Base-by-base conservation (phyloP, 2,329 filamentous ascomycete genomes). In the Aspergillus versicolor region DNA sequence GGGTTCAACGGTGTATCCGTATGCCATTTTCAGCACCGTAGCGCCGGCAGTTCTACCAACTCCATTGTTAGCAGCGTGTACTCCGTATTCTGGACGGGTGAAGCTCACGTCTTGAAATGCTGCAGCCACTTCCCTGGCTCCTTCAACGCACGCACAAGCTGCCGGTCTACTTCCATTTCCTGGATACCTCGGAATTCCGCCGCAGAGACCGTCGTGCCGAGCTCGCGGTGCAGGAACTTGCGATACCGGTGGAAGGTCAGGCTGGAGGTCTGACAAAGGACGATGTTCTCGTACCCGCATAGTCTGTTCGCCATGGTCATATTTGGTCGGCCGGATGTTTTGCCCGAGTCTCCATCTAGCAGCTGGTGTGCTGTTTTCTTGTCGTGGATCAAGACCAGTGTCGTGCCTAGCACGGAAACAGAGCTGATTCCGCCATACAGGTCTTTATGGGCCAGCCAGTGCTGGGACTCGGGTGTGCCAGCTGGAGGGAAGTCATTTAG, bases 401-500 rank as follows among this genome's bases (percentile, higher is more conserved):
- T 70, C 56, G 60, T 65, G 6, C 71, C 72, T 7, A 74, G 45
- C 1, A 73, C 66, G 5, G 61, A 69, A 15, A 75, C 56, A 4
- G 71, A 74, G 60, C 65, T 71, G 19, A 75, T 70, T 0, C 40
- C 58, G 57, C 73, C 73, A 61, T 75, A 73, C 2, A 66, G 54
- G 11, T 77, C 68, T 53, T 76, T 78, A 54, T 75, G 72, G 42
- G 75, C 64, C 0, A 74, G 52, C 76, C 75, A 79, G 46, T 79
- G 73, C 13, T 70, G 60, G 59, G 65, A 73, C 52, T 78, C 75
- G 5, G 70, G 69, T 38, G 63, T 62, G 4, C 67, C 69, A 21
- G 69, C 60, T 0, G 70, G 67, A 0, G 81, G 80, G 15, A 83
- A 64, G 53, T 82, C 79, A 1, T 60, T 59, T 17, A 82, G 58